Conservation (phyloP, 1,284 basidiomycete species). For the Limonomyces culmigenus region DNA sequence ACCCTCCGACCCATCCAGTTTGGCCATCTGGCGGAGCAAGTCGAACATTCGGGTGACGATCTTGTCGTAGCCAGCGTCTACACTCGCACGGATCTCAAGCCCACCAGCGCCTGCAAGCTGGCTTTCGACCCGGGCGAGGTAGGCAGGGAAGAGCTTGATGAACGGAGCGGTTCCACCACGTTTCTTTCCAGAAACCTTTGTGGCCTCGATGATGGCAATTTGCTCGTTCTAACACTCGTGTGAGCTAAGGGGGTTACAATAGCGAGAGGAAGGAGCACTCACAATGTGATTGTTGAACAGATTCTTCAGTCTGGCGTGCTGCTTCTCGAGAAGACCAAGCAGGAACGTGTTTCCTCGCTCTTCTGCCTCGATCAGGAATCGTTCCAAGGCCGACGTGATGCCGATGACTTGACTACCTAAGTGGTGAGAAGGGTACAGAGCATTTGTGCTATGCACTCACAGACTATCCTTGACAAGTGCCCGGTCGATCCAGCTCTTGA, state of each 20-base stretch:
- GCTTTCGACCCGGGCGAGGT: conserved; percentile 70
- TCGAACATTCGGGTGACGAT: conserved; percentile 87
- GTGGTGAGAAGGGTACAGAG: conserved; percentile 1
- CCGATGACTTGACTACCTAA: conserved; percentile 67
- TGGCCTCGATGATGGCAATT: conserved; percentile 79
- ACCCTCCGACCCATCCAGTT: conserved; percentile 63
- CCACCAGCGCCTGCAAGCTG: conserved; percentile 71
- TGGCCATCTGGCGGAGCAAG: conserved; percentile 86
- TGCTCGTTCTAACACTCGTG: conserved; percentile 51
- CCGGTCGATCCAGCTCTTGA: conserved; percentile 75
- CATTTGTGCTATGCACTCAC: conserved; percentile 27
- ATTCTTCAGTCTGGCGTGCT: conserved; percentile 59
- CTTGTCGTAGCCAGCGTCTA: conserved; percentile 77
- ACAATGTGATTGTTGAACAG: conserved; percentile 70
- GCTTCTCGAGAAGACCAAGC: conserved; percentile 60
- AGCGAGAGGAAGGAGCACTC: conserved; percentile 15
- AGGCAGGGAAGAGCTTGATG: conserved; percentile 83
- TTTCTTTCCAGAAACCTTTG: conserved; percentile 83
- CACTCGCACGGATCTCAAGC: conserved; percentile 61
- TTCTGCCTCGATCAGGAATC: conserved; percentile 63
- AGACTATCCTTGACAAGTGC: conserved; percentile 63
- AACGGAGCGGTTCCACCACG: conserved; percentile 88
- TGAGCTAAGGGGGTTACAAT: neutral
- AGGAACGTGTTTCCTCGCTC: conserved; percentile 68
- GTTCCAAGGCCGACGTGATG: conserved; percentile 66